Base-by-base conservation (phyloP, 2,329 filamentous ascomycete genomes). In the Sporothrix inflata region DNA sequence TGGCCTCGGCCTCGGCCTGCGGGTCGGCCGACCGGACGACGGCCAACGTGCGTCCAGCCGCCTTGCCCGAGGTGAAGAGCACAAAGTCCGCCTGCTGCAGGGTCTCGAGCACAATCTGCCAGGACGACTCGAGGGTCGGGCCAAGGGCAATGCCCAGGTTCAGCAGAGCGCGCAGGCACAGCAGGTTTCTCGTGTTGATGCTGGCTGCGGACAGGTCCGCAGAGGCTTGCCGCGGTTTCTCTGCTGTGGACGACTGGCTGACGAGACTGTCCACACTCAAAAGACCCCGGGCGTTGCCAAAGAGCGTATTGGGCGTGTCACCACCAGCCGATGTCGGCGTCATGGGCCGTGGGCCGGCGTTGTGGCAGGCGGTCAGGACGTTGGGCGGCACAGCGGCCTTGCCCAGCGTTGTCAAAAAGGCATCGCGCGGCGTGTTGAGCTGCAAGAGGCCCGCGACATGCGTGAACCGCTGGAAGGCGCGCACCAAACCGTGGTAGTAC, bases 81-180 rank as follows among this genome's bases (percentile, higher is more conserved):
- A 98, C 90, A 74, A 97, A 90, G 77, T 98, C 96, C 2, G 95
- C 94, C 80, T 98, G 93, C 78, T 98, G 94, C 8, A 99, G 83
- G 0, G 94, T 97, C 78, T 97, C 94, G 1, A 99, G 86, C 19
- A 99, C 86, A 72, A 99, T 98, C 1, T 90, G 90, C 93, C 97
- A 99, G 0, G 95, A 92, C 16, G 87, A 85, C 47, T 92, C 90
- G 0, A 99, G 85, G 0, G 94, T 97, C 3, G 96, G 94, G 0
- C 96, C 96, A 0, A 99, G 83, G 2, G 96, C 96, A 77, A 98
- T 99, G 1, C 96, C 96, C 3, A 99, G 83, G 76, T 99, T 99
- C n/a, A 99, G 83, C 19, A 99, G 85, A 40, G 96, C 96, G 77
- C 97, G 87, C 57, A 99, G 84, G 77, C 96, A 99, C 1, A 98